Conservation (phyloP, 139 green algal species). For the Micractinium sp. region DNA sequence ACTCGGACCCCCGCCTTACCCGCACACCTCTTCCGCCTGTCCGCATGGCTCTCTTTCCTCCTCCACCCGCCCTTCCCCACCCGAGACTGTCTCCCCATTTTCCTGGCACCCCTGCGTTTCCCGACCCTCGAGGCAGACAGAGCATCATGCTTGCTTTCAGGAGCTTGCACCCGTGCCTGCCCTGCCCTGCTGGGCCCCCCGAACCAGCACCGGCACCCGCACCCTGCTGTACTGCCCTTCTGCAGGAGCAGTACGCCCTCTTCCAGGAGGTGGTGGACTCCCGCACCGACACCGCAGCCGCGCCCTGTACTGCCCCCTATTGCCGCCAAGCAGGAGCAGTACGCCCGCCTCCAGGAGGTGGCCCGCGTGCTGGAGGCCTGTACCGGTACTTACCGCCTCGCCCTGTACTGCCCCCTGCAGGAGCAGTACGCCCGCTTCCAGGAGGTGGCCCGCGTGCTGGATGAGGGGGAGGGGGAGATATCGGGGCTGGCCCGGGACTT, state of each 20-base stretch:
- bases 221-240: neutral
- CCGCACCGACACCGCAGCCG: no score
- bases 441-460: conserved; percentile 15
- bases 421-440: conserved; percentile 30
- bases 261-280: no score
- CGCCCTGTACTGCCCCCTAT: no score
- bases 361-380: neutral
- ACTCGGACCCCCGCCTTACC: no score
- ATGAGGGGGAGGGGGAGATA: neutral
- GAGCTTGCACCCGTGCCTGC: neutral
- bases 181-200: no score
- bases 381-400: neutral
- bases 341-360: neutral
- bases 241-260: conserved; percentile 8
- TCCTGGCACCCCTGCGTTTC: no score
- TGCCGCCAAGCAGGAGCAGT: neutral
- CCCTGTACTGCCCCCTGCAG: neutral
- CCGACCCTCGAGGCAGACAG: no score
- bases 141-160: neutral
- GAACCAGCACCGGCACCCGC: neutral
- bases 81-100: no score
- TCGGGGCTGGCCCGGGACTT: conserved; percentile 10
- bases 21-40: no score
- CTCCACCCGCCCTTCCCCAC: no score
- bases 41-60: no score